A percentile compares a stretch with the other conserved stretches of the same genome.
Conservation (phyloP, 768 basidiomycete genomes). For the Suillus alpinus region DNA sequence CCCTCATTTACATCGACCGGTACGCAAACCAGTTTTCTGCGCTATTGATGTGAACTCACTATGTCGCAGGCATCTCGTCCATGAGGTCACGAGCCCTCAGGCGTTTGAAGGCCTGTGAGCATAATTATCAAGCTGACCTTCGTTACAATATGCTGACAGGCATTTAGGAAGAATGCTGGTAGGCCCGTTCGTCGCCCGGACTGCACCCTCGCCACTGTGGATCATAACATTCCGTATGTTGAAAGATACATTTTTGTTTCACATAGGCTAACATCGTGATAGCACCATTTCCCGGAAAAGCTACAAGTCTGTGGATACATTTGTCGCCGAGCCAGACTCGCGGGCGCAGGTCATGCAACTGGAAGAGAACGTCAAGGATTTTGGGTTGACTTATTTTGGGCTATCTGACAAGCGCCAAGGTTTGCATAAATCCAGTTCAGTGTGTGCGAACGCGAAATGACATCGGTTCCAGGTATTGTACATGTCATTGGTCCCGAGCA, state of each 20-base stretch:
- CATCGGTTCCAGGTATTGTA: slow-evolving; percentile 56
- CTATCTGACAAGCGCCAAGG: slow-evolving; percentile 89
- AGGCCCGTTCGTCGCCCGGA: slow-evolving; percentile 81
- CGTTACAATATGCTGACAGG: slow-evolving; percentile 11
- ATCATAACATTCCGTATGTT: slow-evolving; percentile 84
- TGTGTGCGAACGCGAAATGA: neutral
- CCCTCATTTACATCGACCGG: slow-evolving; percentile 84
- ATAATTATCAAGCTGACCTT: neutral
- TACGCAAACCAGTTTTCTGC: slow-evolving; percentile 25
- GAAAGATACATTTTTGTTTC: neutral
- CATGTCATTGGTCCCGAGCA: slow-evolving; percentile 94
- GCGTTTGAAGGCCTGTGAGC: slow-evolving; percentile 84
- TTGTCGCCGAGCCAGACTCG: slow-evolving; percentile 83
- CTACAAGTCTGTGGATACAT: slow-evolving; percentile 65
- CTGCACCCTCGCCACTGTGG: slow-evolving; percentile 86
- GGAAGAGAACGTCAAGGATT: slow-evolving; percentile 88
- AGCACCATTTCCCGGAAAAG: slow-evolving; percentile 75
- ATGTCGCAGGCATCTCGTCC: slow-evolving; percentile 55
- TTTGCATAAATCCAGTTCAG: slow-evolving; percentile 21
- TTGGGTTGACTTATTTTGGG: slow-evolving; percentile 90
- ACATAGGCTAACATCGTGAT: slow-evolving; percentile 1
- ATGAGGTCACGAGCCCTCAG: slow-evolving; percentile 93
- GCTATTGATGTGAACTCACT: neutral
- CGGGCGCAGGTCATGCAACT: slow-evolving; percentile 80
- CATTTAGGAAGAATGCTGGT: slow-evolving; percentile 61